Conservation (phyloP, 495 filamentous ascomycete genomes). For the Lasiosphaeria ovina region DNA sequence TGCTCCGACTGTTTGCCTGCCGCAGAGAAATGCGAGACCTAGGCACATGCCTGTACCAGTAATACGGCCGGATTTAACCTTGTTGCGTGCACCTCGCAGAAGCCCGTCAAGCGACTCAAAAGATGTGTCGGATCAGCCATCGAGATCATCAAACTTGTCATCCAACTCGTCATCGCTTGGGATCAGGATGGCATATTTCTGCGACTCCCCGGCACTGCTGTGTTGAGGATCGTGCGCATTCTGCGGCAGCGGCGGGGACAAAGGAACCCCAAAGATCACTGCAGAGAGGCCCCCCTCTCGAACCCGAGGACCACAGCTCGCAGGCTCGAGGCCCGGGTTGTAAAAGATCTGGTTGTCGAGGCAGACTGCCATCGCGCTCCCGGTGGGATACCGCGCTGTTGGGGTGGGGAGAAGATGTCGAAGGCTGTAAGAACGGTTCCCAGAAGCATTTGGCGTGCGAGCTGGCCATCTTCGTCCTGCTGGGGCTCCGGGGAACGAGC, state of each 20-base stretch:
- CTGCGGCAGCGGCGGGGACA: conserved; percentile 13
- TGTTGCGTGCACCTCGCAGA: conserved; percentile 13
- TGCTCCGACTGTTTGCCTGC: conserved; percentile 18
- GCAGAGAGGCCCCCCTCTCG: conserved; percentile 13
- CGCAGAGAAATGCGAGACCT: conserved; percentile 20
- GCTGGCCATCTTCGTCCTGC: conserved; percentile 16
- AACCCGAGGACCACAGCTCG: conserved; percentile 13
- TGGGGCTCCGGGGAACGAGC: conserved; percentile 16
- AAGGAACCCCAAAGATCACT: conserved; percentile 19
- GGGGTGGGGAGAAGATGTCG: conserved; percentile 16
- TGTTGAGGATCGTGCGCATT: conserved; percentile 14
- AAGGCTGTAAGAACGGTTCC: conserved; percentile 14
- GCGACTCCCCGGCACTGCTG: conserved; percentile 9
- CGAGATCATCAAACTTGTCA: conserved; percentile 20
- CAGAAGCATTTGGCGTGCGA: conserved; percentile 20
- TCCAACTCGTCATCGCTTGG: conserved; percentile 19
- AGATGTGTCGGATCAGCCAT: conserved; percentile 19
- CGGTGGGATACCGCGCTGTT: conserved; percentile 13
- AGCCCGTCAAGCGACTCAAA: conserved; percentile 22
- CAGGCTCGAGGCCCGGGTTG: conserved; percentile 13
- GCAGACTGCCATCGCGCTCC: conserved; percentile 15
- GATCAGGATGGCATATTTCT: conserved; percentile 15
- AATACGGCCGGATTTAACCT: conserved; percentile 19
- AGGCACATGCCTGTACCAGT: conserved; percentile 25
- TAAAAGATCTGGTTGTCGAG: conserved; percentile 25